A percentile compares a stretch with the other conserved stretches of the same genome.
phyloP scores from a whole-genome alignment of 2,329 filamentous ascomycete species.

The Sarocladiaceae sp. region DNA sequence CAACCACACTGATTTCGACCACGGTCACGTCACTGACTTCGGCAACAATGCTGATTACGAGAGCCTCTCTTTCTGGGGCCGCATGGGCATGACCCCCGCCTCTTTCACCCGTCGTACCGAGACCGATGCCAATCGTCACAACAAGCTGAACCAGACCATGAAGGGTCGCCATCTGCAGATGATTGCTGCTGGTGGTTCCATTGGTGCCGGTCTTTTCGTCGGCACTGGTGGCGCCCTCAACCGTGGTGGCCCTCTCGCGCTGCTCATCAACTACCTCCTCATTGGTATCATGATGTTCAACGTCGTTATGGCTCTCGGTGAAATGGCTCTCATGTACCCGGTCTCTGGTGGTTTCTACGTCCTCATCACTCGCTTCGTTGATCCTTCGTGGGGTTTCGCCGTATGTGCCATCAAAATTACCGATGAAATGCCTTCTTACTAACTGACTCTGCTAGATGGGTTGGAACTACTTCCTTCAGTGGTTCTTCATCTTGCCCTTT shows the following conservation, averaged over 20 bases:
- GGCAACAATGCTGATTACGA: neutral
- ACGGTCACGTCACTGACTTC: neutral
- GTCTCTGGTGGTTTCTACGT: constrained; percentile 61
- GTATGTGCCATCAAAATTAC: neutral
- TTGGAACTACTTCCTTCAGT: constrained; percentile 43
- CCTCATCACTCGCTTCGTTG: constrained; percentile 57
- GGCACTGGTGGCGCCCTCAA: constrained; percentile 50
- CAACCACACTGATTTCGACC: neutral
- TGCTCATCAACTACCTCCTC: constrained; percentile 48
- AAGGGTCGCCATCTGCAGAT: too few species aligned
- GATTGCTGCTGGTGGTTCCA: constrained; percentile 58
- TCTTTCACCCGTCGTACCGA: constrained; percentile 8
- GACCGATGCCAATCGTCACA: constrained; percentile 12
- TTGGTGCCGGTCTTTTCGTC: constrained; percentile 61
- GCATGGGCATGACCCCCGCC: constrained; percentile 4
- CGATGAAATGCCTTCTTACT: neutral
- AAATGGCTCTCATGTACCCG: constrained; percentile 58
- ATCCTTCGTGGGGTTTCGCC: constrained; percentile 55
- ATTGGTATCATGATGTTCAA: constrained; percentile 59
- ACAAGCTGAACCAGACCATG: constrained; percentile 42
- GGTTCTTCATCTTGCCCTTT: constrained; percentile 42
- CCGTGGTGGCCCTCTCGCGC: constrained; percentile 41
- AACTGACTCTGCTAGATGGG: constrained; percentile 29
- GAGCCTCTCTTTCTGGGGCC: neutral
- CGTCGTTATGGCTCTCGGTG: constrained; percentile 57